A percentile compares a stretch with the other conserved stretches of the same genome.
Evolutionary conservation across 108 stramenopile genomes (phyloP).

Genomic region (Stephanodiscus minutulus): DNA sequence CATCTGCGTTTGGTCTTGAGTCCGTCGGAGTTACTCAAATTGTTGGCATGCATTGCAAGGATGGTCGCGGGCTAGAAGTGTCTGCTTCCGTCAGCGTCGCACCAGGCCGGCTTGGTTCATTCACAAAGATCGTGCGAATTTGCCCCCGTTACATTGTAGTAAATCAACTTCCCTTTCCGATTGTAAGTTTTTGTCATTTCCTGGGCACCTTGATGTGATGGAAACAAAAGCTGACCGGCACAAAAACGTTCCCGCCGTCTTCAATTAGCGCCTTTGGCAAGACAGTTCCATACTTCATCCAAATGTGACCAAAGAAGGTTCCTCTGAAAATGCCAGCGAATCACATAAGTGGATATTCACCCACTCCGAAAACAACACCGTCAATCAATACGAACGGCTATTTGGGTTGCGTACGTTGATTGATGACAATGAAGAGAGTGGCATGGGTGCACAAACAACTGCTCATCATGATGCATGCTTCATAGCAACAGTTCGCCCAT

Average conservation of each 20-base stretch:
- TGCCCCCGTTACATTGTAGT: conserved; percentile 88
- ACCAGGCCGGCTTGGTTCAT: conserved; percentile 86
- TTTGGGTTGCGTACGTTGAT: conserved; percentile 58
- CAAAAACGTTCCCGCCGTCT: not conserved
- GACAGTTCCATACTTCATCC: conserved; percentile 84
- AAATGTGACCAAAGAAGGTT: conserved; percentile 26
- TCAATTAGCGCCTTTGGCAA: conserved; percentile 78
- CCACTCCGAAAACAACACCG: conserved; percentile 28
- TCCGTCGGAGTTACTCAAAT: conserved; percentile 97
- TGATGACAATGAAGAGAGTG: conserved; percentile 21
- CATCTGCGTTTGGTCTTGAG: conserved; percentile 86
- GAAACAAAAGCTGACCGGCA: not conserved
- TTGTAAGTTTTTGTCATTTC: conserved; percentile 32
- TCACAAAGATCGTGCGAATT: conserved; percentile 94
- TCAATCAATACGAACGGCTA: conserved; percentile 71
- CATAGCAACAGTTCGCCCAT: conserved; percentile 59
- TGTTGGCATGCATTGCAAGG: conserved; percentile 83
- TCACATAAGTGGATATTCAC: conserved; percentile 56
- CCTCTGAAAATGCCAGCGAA: conserved; percentile 16
- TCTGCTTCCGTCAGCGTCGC: conserved; percentile 84
- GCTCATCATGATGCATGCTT: conserved; percentile 76
- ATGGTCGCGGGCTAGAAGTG: conserved; percentile 84
- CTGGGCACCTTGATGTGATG: not conserved
- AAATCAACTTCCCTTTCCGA: conserved; percentile 71
- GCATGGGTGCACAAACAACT: conserved; percentile 56